Evolutionary conservation across 2,329 filamentous ascomycete species (phyloP), one percentile per base, ranked within the genome.

Genomic region (Spiromastix sp.): DNA sequence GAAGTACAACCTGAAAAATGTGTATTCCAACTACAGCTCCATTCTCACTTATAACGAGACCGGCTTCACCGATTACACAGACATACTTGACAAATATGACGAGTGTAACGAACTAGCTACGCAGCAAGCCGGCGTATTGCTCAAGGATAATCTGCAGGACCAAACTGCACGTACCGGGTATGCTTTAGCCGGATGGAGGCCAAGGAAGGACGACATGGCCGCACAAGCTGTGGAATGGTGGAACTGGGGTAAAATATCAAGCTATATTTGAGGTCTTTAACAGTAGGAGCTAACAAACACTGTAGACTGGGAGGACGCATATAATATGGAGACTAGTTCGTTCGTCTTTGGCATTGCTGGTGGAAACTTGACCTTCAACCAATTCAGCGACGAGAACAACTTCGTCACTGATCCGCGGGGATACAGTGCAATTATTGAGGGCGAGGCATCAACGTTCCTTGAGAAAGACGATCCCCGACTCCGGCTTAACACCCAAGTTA

Each of bases 201-300:
- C 77, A 0, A 66, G 63, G 36, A 63, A 63, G 36, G 30, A 52
- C 27, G 63, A 78, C 34, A 69, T 71, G 59, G 58, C 66, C 10
- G 66, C 64, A 2, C 71, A 76, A 38, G 73, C 76, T 0, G 65
- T 74, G 2, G 78, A 83, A 38, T 82, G 75, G 71, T 74, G 64
- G 60, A 50, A 62, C 26, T 70, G n/a, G n/a, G n/a, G n/a, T n/a
- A n/a, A n/a, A n/a, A n/a, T n/a, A n/a, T n/a, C n/a, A n/a, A n/a
- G n/a, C n/a, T n/a, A n/a, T n/a, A n/a, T n/a, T n/a, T n/a, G n/a
- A n/a, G n/a, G n/a, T n/a, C n/a, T n/a, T n/a, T n/a, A n/a, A n/a
- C n/a, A n/a, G n/a, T n/a, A n/a, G n/a, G n/a, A n/a, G n/a, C n/a
- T n/a, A n/a, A n/a, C n/a, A n/a, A n/a, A n/a, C n/a, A n/a, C n/a